Evolutionary conservation across 2,329 filamentous ascomycete genomes (phyloP).

Genomic region (Colletotrichum sp.): DNA sequence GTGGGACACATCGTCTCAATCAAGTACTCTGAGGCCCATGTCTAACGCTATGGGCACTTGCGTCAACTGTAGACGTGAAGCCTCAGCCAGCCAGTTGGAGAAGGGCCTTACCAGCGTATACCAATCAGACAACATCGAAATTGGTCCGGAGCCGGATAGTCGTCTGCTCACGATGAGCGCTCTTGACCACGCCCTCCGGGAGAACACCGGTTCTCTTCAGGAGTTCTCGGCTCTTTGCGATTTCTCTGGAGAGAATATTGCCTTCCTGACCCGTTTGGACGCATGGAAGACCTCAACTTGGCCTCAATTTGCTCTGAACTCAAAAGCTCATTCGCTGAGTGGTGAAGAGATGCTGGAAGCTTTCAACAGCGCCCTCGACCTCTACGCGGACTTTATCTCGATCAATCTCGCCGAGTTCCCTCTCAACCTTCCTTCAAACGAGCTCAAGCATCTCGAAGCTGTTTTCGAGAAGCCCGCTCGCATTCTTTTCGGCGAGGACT

Average conservation of each 20-base stretch:
- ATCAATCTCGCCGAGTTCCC: slow-evolving; percentile 53
- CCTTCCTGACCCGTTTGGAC: slow-evolving; percentile 54
- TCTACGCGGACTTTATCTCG: slow-evolving; percentile 54
- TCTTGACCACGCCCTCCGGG: slow-evolving; percentile 52
- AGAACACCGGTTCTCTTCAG: slow-evolving; percentile 52
- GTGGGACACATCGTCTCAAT: slow-evolving; percentile 32
- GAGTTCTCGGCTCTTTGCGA: slow-evolving; percentile 59
- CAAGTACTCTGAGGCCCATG: slow-evolving; percentile 18
- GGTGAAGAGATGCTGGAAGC: background rate
- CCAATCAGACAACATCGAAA: background rate
- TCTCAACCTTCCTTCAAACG: slow-evolving; percentile 53
- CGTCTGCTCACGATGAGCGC: slow-evolving; percentile 57
- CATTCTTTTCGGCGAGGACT: slow-evolving; percentile 30
- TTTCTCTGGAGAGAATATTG: slow-evolving; percentile 64
- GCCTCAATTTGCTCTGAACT: background rate
- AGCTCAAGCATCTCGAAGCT: slow-evolving; percentile 43
- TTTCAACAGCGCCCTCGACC: slow-evolving; percentile 52
- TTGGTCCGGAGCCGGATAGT: slow-evolving; percentile 33
- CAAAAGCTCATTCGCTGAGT: background rate
- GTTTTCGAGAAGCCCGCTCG: slow-evolving; percentile 48
- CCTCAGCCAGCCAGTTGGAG: slow-evolving; percentile 25
- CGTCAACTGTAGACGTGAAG: slow-evolving; percentile 23
- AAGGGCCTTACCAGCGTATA: slow-evolving; percentile 35
- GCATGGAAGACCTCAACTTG: slow-evolving; percentile 43
- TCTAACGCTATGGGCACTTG: slow-evolving; percentile 20